phyloP scores from a whole-genome alignment of 2,329 filamentous ascomycete genomes.

The Periconia macrospinosa region DNA sequence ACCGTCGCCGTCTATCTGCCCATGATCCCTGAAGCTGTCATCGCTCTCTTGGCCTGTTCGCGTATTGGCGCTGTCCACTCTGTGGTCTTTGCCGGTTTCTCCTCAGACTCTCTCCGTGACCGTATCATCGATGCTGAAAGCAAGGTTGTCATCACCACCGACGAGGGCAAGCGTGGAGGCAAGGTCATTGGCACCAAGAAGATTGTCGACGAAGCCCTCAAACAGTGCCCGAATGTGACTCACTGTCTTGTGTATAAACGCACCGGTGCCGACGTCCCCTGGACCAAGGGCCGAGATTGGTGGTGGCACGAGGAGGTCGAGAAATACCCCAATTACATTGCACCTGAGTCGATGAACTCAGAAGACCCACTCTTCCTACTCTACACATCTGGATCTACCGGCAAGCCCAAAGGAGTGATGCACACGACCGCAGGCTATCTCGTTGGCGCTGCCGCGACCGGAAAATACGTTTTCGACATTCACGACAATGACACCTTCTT shows the following conservation, averaged over 20 bases:
- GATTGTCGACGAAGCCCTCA: conserved; percentile 96
- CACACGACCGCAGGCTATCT: conserved; percentile 96
- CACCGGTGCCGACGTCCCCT: conserved; percentile 89
- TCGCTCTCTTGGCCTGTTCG: conserved; percentile 86
- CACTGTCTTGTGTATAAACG: conserved; percentile 92
- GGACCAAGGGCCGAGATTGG: conserved; percentile 83
- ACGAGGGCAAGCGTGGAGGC: conserved; percentile 96
- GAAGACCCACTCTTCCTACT: conserved; percentile 97
- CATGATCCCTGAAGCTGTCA: conserved; percentile 95
- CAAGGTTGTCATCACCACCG: conserved; percentile 93
- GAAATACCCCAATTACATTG: conserved; percentile 92
- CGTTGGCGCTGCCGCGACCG: conserved; percentile 88
- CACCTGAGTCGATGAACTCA: conserved; percentile 85
- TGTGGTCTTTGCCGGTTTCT: conserved; percentile 97
- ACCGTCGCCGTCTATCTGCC: conserved; percentile 96
- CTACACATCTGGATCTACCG: conserved; percentile 96
- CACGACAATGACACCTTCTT: conserved; percentile 93
- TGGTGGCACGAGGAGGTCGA: conserved; percentile 99
- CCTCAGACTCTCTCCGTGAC: conserved; percentile 91
- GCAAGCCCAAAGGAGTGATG: conserved; percentile 98
- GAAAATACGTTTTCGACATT: conserved; percentile 98
- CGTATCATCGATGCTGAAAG: conserved; percentile 88
- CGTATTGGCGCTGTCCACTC: conserved; percentile 97
- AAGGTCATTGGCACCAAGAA: conserved; percentile 98
- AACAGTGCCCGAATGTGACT: conserved; percentile 87